Evolutionary conservation across 805 yeast species (phyloP).

Genomic region (Kuraishia borneana): DNA sequence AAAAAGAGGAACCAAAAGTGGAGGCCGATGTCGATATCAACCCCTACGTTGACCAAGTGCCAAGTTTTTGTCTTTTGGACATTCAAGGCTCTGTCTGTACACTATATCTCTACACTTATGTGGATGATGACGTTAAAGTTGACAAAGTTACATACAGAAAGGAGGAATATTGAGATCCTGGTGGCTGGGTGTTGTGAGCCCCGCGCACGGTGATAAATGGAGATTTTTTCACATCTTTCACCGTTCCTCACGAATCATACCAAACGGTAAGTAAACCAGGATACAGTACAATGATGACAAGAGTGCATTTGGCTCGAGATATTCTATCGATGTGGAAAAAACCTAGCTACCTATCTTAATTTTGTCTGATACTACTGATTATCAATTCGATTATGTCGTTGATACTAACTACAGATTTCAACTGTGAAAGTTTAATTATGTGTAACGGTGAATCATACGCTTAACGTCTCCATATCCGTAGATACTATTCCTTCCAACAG

Average conservation of each 20-base stretch:
- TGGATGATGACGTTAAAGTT: constrained; percentile 78
- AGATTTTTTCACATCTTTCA: too few relatives aligned
- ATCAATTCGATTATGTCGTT: too few relatives aligned
- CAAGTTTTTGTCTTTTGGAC: constrained; percentile 84
- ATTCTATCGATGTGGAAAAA: constrained; percentile 94
- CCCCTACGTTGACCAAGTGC: constrained; percentile 33
- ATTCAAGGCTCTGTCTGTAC: constrained; percentile 73
- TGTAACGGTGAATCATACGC: neutral
- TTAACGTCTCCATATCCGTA: neutral
- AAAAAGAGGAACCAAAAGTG: constrained; percentile 10
- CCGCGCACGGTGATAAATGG: too few relatives aligned
- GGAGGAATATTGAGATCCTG: constrained; percentile 15
- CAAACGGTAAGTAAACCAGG: too few relatives aligned
- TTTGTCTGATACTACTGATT: constrained; percentile 56
- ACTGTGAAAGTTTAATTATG: neutral
- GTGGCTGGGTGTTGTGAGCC: neutral
- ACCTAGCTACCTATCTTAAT: constrained; percentile 86
- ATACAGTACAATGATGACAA: constrained; percentile 74
- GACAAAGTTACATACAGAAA: constrained; percentile 71
- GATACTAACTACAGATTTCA: too few relatives aligned
- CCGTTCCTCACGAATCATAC: too few relatives aligned
- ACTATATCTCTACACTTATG: constrained; percentile 72
- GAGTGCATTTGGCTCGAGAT: constrained; percentile 99
- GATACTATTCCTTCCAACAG: constrained; percentile 19
- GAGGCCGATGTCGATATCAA: constrained; percentile 11